These are phyloP conservation scores for Rhododendron ovatum DNA, from an alignment of 148 eudicot genomes.

Conservation along the genomic window DNA sequence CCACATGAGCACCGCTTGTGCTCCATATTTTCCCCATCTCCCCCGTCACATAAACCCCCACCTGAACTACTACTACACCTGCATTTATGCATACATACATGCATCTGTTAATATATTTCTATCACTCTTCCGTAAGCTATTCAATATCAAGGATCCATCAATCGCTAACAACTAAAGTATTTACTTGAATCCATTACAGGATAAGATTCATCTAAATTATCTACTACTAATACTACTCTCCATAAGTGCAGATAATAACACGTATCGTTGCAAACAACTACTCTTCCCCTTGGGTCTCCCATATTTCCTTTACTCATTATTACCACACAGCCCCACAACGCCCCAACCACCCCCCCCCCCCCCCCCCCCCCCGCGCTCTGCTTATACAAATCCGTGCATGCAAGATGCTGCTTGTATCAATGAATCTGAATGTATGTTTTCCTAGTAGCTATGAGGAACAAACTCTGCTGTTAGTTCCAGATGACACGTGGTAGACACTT, in stretches of 20 bases:
- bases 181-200: not conserved
- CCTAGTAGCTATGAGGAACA: not conserved
- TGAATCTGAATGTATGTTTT: too few relatives aligned
- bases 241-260: not conserved
- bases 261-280: constrained; percentile 27
- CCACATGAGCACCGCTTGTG: constrained; percentile 60
- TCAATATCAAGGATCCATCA: not conserved
- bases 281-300: constrained; percentile 35
- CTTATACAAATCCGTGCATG: too few relatives aligned
- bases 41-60: constrained; percentile 1
- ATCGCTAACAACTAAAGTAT: not conserved
- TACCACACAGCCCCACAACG: too few relatives aligned
- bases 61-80: not conserved
- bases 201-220: too few relatives aligned
- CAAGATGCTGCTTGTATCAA: too few relatives aligned
- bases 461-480: not conserved
- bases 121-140: not conserved
- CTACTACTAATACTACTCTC: not conserved
- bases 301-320: not conserved
- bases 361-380: too few relatives aligned
- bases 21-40: constrained; percentile 7
- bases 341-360: too few relatives aligned
- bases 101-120: not conserved
- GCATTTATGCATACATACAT: not conserved
- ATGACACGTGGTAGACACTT: not conserved